Base-by-base conservation (phyloP, 2,329 filamentous ascomycete species). In the Alternaria rosae region DNA sequence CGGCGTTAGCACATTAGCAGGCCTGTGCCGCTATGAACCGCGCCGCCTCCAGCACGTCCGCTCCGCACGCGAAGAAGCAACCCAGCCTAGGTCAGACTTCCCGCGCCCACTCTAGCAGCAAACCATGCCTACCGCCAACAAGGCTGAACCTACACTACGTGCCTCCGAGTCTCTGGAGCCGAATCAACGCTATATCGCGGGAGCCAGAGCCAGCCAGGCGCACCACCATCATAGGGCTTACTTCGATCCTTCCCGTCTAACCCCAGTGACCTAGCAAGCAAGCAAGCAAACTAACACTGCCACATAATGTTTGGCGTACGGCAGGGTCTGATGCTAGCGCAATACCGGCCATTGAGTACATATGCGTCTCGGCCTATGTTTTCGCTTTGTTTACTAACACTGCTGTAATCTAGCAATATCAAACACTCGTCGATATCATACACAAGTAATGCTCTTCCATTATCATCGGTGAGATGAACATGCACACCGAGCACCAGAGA, bases 71-170 rank as follows among this genome's bases (percentile, higher is more conserved):
- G 67, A 68, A 67, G 65, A 69, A 68, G 67, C 61, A 59, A 65
- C 64, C 57, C 64, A 72, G 66, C 67, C 69, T 72, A 71, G 67
- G 69, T 59, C 60, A 56, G 47, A 73, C 68, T 51, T 69, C 64
- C 38, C 45, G 53, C 42, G 42, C 54, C 35, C 23, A 43, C 59
- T 61, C 50, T 54, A 59, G 59, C 50, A 59, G 55, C 54, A 32
- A 50, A 41, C 47, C 55, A 43, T 50, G 32, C 32, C 54, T 42
- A 35, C 55, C 60, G 17, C 41, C 44, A 45, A 56, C 56, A 65
- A 67, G 67, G 61, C 69, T 69, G 68, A 61, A 43, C 43, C 35
- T 55, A 26, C 35, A 57, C 44, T 43, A 59, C 48, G 50, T 41
- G 41, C 61, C 57, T 59, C 58, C 65, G 62, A 68, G 59, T 64